A percentile compares a stretch with the other conserved stretches of the same genome.
phyloP scores from a whole-genome alignment of 345 rosid genomes.

The Aquilaria yunnanensis region DNA sequence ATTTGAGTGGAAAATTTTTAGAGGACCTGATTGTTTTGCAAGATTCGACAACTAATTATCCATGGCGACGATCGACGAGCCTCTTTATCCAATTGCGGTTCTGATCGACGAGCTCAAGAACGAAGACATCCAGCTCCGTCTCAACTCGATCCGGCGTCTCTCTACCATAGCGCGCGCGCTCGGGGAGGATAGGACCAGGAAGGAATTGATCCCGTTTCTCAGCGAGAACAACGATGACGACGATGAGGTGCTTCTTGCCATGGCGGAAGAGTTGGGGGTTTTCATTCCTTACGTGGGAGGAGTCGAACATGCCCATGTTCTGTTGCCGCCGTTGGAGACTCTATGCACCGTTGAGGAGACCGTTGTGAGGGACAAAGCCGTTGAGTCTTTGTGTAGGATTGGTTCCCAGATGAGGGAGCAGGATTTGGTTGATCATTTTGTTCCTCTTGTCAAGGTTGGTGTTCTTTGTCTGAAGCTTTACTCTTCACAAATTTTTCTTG shows the following conservation, averaged over 20 bases:
- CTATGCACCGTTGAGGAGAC: slow-evolving; percentile 92
- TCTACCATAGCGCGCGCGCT: slow-evolving; percentile 96
- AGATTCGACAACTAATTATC: too few species aligned
- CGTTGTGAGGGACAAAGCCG: slow-evolving; percentile 86
- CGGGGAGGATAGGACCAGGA: slow-evolving; percentile 90
- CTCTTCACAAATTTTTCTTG: not conserved
- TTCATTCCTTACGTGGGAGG: slow-evolving; percentile 94
- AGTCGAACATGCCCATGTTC: slow-evolving; percentile 66
- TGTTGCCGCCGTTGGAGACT: slow-evolving; percentile 79
- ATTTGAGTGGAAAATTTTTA: too few species aligned
- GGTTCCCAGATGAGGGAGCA: slow-evolving; percentile 89
- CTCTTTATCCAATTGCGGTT: slow-evolving; percentile 82
- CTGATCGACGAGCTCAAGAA: slow-evolving; percentile 91
- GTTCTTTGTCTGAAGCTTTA: not conserved
- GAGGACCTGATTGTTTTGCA: too few species aligned
- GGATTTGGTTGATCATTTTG: slow-evolving; percentile 68
- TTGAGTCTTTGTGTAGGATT: slow-evolving; percentile 75
- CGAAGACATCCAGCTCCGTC: slow-evolving; percentile 89
- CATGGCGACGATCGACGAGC: slow-evolving; percentile 85
- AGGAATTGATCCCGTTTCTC: slow-evolving; percentile 83
- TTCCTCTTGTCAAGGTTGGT: slow-evolving; percentile 83
- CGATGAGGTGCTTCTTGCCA: slow-evolving; percentile 94
- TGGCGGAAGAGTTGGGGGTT: slow-evolving; percentile 89
- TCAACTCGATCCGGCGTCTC: slow-evolving; percentile 81
- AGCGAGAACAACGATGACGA: slow-evolving; percentile 95